Percentiles rank a stretch among this genome's conserved stretches.
Conservation (phyloP, 768 basidiomycete species). For the Dioszegia crocea region DNA sequence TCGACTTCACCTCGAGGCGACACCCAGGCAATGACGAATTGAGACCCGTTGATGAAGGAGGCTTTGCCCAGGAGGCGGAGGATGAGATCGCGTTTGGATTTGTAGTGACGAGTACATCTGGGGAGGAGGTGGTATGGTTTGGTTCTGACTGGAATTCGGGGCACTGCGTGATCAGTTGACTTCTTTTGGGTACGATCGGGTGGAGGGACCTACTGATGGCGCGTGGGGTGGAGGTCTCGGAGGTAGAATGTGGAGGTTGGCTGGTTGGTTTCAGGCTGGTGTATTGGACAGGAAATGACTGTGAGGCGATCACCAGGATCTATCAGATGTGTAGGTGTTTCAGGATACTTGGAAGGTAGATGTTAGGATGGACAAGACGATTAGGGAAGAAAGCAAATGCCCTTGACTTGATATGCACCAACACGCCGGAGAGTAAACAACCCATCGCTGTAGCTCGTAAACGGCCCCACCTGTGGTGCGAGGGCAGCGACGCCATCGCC, state of each 20-base stretch:
- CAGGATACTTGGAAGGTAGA: background rate
- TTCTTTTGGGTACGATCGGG: background rate
- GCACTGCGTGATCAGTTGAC: conserved; percentile 28
- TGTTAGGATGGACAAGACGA: conserved; percentile 12
- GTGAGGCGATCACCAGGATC: conserved; percentile 10
- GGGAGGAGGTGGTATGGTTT: conserved; percentile 50
- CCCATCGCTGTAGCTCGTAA: background rate
- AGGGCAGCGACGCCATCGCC: background rate
- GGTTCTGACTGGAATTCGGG: conserved; percentile 50
- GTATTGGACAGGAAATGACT: conserved; percentile 1
- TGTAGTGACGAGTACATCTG: conserved; percentile 50
- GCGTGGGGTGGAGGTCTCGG: background rate
- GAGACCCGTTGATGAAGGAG: conserved; percentile 50
- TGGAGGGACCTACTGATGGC: conserved; percentile 1
- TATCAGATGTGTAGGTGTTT: conserved; percentile 1
- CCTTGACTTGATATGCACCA: background rate
- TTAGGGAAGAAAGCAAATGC: background rate
- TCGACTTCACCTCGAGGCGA: conserved; percentile 50
- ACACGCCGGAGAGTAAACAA: conserved; percentile 1
- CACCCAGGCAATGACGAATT: conserved; percentile 51
- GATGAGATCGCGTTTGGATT: conserved; percentile 50
- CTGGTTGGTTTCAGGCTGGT: background rate
- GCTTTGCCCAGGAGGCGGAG: conserved; percentile 50
- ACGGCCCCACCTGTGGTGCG: background rate
- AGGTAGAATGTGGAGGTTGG: background rate